phyloP scores from a whole-genome alignment of 202 grass and related monocot genomes.

The Setaria viridis region DNA sequence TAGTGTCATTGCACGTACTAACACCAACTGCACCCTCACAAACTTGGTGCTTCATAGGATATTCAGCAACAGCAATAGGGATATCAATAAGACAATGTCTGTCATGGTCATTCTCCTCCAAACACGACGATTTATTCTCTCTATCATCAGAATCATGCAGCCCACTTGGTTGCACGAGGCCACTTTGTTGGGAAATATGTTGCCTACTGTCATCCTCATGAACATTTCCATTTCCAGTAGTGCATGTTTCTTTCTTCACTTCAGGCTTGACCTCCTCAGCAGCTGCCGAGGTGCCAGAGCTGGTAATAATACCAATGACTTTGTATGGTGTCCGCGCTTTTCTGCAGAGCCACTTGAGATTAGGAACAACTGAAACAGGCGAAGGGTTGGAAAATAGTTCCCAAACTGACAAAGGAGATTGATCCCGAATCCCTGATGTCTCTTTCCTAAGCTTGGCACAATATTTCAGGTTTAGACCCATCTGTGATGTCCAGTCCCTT shows the following conservation, averaged over 20 bases:
- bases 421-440: constrained; percentile 62
- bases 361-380: constrained; percentile 59
- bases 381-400: constrained; percentile 62
- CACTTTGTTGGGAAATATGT: constrained; percentile 1
- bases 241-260: constrained; percentile 3
- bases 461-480: constrained; percentile 93
- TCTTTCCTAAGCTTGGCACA: constrained; percentile 90
- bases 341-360: constrained; percentile 84
- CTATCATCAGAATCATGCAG: constrained; percentile 31
- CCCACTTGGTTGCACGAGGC: constrained; percentile 27
- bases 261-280: constrained; percentile 37
- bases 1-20: constrained; percentile 35
- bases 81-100: constrained; percentile 51
- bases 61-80: constrained; percentile 66
- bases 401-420: constrained; percentile 69
- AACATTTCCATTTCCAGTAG: constrained; percentile 45
- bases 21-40: constrained; percentile 51
- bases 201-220: constrained; percentile 27
- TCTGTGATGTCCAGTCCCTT: constrained; percentile 85
- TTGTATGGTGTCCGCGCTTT: constrained; percentile 86
- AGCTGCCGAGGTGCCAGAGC: constrained; percentile 40
- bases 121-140: not conserved
- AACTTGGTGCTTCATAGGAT: constrained; percentile 78
- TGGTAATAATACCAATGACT: constrained; percentile 61
- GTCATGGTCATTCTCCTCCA: constrained; percentile 31